phyloP scores from a whole-genome alignment of 202 grass and related monocot genomes.

The Digitaria exilis region DNA sequence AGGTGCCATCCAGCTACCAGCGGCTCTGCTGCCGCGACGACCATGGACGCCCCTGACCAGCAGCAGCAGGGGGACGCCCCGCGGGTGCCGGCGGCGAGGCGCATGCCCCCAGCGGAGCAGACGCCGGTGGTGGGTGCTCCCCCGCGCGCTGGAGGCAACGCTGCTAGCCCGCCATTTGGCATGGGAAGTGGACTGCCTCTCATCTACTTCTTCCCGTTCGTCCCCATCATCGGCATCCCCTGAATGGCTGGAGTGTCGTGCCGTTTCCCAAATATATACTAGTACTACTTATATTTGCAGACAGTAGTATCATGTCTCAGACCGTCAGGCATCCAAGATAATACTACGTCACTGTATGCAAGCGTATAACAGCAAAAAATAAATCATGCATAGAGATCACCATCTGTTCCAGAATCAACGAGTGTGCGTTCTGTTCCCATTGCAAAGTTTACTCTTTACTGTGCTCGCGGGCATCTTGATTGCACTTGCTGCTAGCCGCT shows the following conservation, averaged over 20 bases:
- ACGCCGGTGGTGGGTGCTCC: constrained; percentile 5
- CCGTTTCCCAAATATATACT: not conserved
- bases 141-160: not conserved
- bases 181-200: constrained; percentile 36
- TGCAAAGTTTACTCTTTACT: too few relatives aligned
- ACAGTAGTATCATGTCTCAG: too few relatives aligned
- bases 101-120: not conserved
- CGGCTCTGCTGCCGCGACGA: not conserved
- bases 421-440: not conserved
- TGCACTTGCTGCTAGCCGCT: too few relatives aligned
- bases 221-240: constrained; percentile 53
- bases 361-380: not conserved
- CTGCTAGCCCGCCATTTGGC: not conserved
- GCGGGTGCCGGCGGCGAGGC: not conserved
- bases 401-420: not conserved
- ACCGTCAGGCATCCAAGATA: not conserved
- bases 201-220: constrained; percentile 59
- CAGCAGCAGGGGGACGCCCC: not conserved
- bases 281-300: not conserved
- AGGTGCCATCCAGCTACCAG: not conserved
- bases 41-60: not conserved
- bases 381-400: constrained; percentile 2
- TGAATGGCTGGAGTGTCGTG: not conserved
- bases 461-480: too few relatives aligned
- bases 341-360: not conserved